These are phyloP conservation scores for Madurella fahalii DNA, from an alignment of 2,329 filamentous ascomycete species.

Conservation along the genomic window DNA sequence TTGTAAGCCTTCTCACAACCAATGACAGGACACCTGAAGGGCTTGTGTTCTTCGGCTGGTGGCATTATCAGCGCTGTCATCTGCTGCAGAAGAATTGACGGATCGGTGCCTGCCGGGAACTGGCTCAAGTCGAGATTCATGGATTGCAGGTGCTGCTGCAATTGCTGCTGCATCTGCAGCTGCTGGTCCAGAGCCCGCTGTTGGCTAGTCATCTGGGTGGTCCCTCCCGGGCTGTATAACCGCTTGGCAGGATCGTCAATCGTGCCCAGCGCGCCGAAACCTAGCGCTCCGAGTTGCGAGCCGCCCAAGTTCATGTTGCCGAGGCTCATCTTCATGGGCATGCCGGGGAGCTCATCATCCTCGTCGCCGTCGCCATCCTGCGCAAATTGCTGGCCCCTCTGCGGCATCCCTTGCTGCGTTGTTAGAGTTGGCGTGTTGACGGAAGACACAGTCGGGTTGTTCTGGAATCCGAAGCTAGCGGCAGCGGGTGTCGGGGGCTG, in stretches of 20 bases:
- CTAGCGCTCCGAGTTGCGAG: slow-evolving; percentile 48
- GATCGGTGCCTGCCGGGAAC: slow-evolving; percentile 72
- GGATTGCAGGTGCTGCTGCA: slow-evolving; percentile 62
- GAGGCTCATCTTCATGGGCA: slow-evolving; percentile 55
- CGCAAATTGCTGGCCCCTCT: slow-evolving; percentile 51
- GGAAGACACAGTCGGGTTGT: slow-evolving; percentile 94
- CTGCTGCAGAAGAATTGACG: slow-evolving; percentile 52
- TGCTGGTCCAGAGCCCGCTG: slow-evolving; percentile 62
- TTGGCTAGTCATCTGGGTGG: slow-evolving; percentile 51
- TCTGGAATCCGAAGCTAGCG: slow-evolving; percentile 72
- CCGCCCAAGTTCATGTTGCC: slow-evolving; percentile 57
- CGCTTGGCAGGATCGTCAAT: slow-evolving; percentile 96
- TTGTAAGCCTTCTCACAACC: slow-evolving; percentile 99
- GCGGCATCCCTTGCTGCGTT: slow-evolving; percentile 62
- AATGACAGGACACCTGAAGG: slow-evolving; percentile 95
- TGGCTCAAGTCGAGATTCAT: slow-evolving; percentile 73
- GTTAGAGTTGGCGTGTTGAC: slow-evolving; percentile 92
- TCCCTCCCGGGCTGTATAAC: slow-evolving; percentile 79
- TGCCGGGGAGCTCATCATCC: slow-evolving; percentile 67
- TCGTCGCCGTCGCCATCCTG: slow-evolving; percentile 62
- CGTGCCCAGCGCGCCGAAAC: slow-evolving; percentile 51
- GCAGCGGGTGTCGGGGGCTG: slow-evolving; percentile 81
- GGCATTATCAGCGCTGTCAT: slow-evolving; percentile 59
- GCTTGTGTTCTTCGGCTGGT: slow-evolving; percentile 86
- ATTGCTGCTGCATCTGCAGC: slow-evolving; percentile 56